Base-by-base conservation (phyloP, 202 grass and related monocot species). In the Musa balbisiana region DNA sequence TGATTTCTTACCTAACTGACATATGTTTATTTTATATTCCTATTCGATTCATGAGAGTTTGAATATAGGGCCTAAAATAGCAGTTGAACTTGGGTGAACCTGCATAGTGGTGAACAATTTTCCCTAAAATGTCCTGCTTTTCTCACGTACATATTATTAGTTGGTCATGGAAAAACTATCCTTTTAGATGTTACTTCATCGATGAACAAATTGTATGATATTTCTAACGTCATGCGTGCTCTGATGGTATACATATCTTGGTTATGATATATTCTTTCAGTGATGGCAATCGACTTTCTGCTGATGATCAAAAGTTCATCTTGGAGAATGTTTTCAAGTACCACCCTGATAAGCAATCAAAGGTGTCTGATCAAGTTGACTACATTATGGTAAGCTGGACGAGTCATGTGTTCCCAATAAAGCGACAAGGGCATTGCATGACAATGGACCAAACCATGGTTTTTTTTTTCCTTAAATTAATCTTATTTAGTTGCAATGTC, bases 251-350 rank as follows among this genome's bases (percentile, higher is more conserved):
- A 43, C 71, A 81, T 81, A 74, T 82, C 71, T 62, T 68, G 11
- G 33, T 82, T 81, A 50, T 59, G 50, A 73, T 76, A 12, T 62
- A 77, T 75, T 82, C 64, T 84, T 76, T 71, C 83, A 98, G 90
- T 73, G 79, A 89, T 51, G 86, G 94, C 50, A 77, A 89, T 50
- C 80, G 52, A 10, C 79, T 98, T 13, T 69, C 80, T 24, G 81
- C 64, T 21, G 88, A 98, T 73, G 90, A 98, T 0, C 81, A 83
- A 9, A 98, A 89, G 81, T 98, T 91, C 22, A 81, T 98, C 66
- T 84, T 53, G 23, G 90, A 98, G 67, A 89, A 74, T 67, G 85
- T 97, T 71, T 89, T 93, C 53, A 83, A 86, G 79, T 86, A 93
- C 79, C 94, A 97, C 74, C 94, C 94, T 56, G 83, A 86, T 65